Conservation (phyloP, 2,329 filamentous ascomycete genomes). For the Colletotrichum cuscutae region DNA sequence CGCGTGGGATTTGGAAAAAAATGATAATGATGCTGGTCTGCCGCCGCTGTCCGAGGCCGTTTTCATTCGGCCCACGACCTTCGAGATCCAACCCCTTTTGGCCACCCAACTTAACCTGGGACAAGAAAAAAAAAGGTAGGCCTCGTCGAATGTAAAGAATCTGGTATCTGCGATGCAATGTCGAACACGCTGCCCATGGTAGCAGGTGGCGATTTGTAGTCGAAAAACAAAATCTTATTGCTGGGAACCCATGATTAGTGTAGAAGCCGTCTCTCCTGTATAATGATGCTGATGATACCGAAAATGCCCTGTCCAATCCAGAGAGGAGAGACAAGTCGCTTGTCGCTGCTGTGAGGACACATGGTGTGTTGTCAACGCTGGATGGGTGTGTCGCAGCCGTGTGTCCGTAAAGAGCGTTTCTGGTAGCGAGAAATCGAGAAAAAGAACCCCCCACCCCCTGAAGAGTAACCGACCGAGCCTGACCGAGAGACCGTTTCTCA, state of each 20-base stretch:
- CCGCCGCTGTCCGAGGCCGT: neutral
- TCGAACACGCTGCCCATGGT: slow-evolving; percentile 32
- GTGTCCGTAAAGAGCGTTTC: neutral
- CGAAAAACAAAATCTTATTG: slow-evolving; percentile 17
- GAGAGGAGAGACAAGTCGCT: slow-evolving; percentile 7
- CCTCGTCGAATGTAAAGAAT: slow-evolving; percentile 10
- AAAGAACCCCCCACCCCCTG: neutral
- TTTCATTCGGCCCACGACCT: neutral
- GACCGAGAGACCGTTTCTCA: slow-evolving; percentile 22
- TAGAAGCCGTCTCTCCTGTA: slow-evolving; percentile 5
- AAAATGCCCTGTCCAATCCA: slow-evolving; percentile 10
- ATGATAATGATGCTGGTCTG: slow-evolving; percentile 7
- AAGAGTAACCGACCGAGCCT: slow-evolving; percentile 21
- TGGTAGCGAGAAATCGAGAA: neutral
- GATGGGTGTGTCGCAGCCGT: neutral
- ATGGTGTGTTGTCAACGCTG: slow-evolving; percentile 12
- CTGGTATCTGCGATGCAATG: slow-evolving; percentile 28
- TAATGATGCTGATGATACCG: slow-evolving; percentile 14
- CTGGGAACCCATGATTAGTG: slow-evolving; percentile 27
- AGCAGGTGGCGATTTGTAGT: slow-evolving; percentile 26
- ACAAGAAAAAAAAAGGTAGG: slow-evolving; percentile 1
- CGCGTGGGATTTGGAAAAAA: neutral
- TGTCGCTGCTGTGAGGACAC: neutral
- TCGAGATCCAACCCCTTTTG: slow-evolving; percentile 8
- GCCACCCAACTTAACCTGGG: neutral